These are phyloP conservation scores for Fraxinus cuspidata DNA, from an alignment of 257 asterid genomes.

Conservation along the genomic window DNA sequence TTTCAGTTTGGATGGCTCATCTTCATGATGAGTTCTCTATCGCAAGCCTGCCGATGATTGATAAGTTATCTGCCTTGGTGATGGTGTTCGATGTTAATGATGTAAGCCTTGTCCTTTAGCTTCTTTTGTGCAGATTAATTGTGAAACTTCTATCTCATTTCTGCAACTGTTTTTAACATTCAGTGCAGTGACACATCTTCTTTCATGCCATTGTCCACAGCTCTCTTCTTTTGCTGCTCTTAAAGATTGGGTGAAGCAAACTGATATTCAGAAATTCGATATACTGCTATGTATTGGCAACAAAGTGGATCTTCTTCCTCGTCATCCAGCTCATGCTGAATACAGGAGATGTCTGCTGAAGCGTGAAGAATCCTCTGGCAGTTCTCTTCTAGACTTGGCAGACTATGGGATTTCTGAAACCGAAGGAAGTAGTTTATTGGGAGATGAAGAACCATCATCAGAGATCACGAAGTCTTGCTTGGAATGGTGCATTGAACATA, in stretches of 20 bases:
- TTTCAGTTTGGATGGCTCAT: conserved; percentile 75
- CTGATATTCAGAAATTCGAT: conserved; percentile 71
- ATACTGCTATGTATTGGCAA: conserved; percentile 82
- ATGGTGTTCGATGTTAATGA: conserved; percentile 80
- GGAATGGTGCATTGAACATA: conserved; percentile 84
- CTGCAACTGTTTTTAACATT: neutral
- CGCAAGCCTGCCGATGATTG: conserved; percentile 45
- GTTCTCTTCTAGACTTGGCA: conserved; percentile 36
- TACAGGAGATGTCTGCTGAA: conserved; percentile 66
- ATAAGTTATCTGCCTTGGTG: conserved; percentile 69
- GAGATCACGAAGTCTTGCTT: conserved; percentile 56
- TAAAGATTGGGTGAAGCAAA: conserved; percentile 71
- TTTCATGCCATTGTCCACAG: conserved; percentile 47
- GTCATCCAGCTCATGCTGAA: conserved; percentile 81
- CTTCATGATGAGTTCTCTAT: conserved; percentile 59
- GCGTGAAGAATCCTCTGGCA: conserved; percentile 43
- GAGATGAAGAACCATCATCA: conserved; percentile 60
- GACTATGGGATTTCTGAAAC: conserved; percentile 80
- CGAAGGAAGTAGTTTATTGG: conserved; percentile 85
- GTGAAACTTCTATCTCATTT: neutral
- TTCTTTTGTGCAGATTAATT: conserved; percentile 16
- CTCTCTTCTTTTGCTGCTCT: conserved; percentile 67
- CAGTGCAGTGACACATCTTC: conserved; percentile 21
- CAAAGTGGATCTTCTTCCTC: conserved; percentile 89
- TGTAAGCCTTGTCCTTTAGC: conserved; percentile 46